Base-by-base conservation (phyloP, 495 filamentous ascomycete species). In the Talaromyces stipitatus region DNA sequence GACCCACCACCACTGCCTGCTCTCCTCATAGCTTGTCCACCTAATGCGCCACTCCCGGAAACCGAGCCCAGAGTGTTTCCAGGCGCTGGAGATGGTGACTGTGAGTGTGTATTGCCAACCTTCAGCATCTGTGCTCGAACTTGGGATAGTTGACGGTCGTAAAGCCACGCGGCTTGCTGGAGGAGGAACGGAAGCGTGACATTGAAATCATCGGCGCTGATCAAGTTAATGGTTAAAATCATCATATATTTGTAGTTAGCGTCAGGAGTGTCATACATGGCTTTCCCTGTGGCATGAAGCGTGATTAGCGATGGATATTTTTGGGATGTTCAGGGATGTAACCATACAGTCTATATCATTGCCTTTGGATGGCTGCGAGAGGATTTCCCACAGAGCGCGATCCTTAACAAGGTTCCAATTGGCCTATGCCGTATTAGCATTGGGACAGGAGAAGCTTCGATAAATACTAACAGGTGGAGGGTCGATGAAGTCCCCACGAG, bases 81-180 rank as follows among this genome's bases (percentile, higher is more conserved):
- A 27, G 76, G 79, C 16, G 69, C 69, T 18, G 78, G 75, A 11
- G 75, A 75, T 1, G 76, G 64, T 3, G 76, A 66, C 28, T 67
- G 72, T 29, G 75, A 76, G 23, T 74, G 69, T 12, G 78, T 69
- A 28, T 71, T 75, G 24, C 81, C 78, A 27, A 87, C 85, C 71
- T 85, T 92, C 50, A 86, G 82, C 82, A 98, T 91, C 72, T 97
- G 92, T 6, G 89, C 90, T 61, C 89, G 83, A 32, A 96, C 88
- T 67, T 96, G 88, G 0, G 87, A 86, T 6, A 95, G 77, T 69
- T 97, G 90, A 43, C 88, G 83, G 71, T 98, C 91, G 63, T 95
- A 95, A 2, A 97, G 84, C 86, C 91, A 97, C 72, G 90, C 90
- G 59, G 90, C 90, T 69, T 97, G 90, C 67, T 97, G 92, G 4